Evolutionary conservation across 768 basidiomycete species (phyloP).

Genomic region (Boletus sensibilis): DNA sequence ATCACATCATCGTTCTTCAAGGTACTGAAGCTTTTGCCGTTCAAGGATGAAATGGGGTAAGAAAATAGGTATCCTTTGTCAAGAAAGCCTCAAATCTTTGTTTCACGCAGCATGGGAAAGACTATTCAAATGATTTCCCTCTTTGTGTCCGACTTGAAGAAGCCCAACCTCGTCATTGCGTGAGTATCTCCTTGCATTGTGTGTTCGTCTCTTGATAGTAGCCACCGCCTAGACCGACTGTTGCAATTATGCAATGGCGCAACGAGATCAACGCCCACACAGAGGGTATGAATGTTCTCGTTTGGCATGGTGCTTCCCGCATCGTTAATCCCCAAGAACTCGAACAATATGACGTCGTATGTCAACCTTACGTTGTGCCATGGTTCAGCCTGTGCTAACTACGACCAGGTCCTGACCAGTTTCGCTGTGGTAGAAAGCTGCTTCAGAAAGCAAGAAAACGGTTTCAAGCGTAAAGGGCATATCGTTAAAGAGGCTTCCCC

Average conservation of each 20-base stretch:
- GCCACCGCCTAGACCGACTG: constrained; percentile 39
- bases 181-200: constrained; percentile 38
- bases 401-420: constrained; percentile 70
- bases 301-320: constrained; percentile 89
- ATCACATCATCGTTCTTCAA: neutral
- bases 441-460: constrained; percentile 89
- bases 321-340: constrained; percentile 66
- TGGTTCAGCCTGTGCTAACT: constrained; percentile 3
- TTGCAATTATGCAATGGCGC: constrained; percentile 78
- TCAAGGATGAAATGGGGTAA: constrained; percentile 89
- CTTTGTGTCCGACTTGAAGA: constrained; percentile 71
- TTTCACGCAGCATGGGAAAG: constrained; percentile 71
- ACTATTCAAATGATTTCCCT: constrained; percentile 96
- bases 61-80: constrained; percentile 14
- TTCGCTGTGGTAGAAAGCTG: constrained; percentile 89
- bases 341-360: constrained; percentile 83
- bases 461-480: constrained; percentile 82
- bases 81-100: constrained; percentile 11
- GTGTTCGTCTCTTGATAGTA: neutral
- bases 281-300: constrained; percentile 74
- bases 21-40: constrained; percentile 7
- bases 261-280: constrained; percentile 91
- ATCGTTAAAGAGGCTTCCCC: constrained; percentile 88
- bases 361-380: constrained; percentile 20
- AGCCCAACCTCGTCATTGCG: constrained; percentile 93